Percentiles rank a stretch among this genome's conserved stretches.
Evolutionary conservation across 352 stramenopile species (phyloP).

Genomic region (Phytophthora fragariae): DNA sequence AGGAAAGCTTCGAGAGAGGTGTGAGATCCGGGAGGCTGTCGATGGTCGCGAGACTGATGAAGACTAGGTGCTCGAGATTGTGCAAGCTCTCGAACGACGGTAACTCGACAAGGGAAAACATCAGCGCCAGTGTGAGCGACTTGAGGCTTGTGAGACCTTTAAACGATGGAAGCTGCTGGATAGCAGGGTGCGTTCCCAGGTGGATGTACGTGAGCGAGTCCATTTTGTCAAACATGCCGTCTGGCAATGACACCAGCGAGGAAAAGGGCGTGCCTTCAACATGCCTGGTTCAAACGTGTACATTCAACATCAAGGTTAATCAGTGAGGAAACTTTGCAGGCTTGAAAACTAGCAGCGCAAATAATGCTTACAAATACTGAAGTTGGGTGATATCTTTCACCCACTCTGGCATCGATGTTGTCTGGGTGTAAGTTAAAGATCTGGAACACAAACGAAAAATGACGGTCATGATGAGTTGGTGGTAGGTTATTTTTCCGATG

Average conservation of each 20-base stretch:
- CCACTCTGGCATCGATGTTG: conserved; percentile 30
- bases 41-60: conserved; percentile 11
- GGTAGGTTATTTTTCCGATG: background rate
- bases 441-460: conserved; percentile 23
- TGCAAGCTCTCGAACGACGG: conserved; percentile 13
- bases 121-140: conserved; percentile 24
- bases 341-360: background rate
- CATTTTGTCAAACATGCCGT: conserved; percentile 40
- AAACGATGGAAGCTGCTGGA: conserved; percentile 27
- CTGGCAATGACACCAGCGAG: conserved; percentile 17
- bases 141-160: conserved; percentile 33
- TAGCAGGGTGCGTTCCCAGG: conserved; percentile 16
- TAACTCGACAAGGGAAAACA: conserved; percentile 10
- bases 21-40: conserved; percentile 23
- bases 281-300: conserved; percentile 2
- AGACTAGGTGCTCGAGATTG: conserved; percentile 27
- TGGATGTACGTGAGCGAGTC: conserved; percentile 35
- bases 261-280: conserved; percentile 16
- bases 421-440: conserved; percentile 46
- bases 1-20: conserved; percentile 11
- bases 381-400: conserved; percentile 38
- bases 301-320: background rate
- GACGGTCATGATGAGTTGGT: background rate
- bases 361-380: conserved; percentile 36
- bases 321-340: background rate